Conservation (phyloP, 2,329 filamentous ascomycete genomes). For the Ceratocystis harringtonii region DNA sequence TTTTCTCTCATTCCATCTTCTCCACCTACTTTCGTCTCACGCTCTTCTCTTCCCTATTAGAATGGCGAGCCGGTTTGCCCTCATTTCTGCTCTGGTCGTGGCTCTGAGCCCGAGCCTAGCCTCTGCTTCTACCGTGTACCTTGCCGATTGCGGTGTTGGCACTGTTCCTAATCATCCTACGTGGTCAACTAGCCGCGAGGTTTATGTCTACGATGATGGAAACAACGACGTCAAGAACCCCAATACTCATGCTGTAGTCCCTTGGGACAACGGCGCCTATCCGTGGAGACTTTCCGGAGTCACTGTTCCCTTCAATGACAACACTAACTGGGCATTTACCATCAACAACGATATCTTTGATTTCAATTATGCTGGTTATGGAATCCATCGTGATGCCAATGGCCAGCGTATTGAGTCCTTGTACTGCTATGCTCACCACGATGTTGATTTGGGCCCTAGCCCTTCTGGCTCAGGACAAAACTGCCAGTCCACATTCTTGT, state of each 20-base stretch:
- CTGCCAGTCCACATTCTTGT: slow-evolving; percentile 10
- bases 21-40: background rate
- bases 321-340: slow-evolving; percentile 8
- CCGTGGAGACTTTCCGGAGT: slow-evolving; percentile 9
- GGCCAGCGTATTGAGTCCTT: slow-evolving; percentile 8
- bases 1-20: background rate
- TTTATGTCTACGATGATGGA: slow-evolving; percentile 1
- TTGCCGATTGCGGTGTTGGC: slow-evolving; percentile 11
- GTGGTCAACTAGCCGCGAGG: slow-evolving; percentile 7
- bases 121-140: slow-evolving; percentile 2
- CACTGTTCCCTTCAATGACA: slow-evolving; percentile 8
- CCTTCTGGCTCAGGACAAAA: background rate
- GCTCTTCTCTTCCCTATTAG: background rate
- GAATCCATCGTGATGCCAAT: background rate
- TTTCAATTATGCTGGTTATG: slow-evolving; percentile 12
- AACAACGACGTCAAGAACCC: slow-evolving; percentile 3
- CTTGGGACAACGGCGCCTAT: slow-evolving; percentile 2
- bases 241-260: background rate
- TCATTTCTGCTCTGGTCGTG: background rate
- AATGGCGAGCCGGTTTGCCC: background rate
- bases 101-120: background rate
- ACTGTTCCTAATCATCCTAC: background rate
- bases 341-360: slow-evolving; percentile 10
- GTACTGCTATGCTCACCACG: slow-evolving; percentile 6
- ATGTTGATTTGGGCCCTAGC: background rate